Base-by-base conservation (phyloP, 1,284 basidiomycete genomes). In the Tylopilus orsonianus region DNA sequence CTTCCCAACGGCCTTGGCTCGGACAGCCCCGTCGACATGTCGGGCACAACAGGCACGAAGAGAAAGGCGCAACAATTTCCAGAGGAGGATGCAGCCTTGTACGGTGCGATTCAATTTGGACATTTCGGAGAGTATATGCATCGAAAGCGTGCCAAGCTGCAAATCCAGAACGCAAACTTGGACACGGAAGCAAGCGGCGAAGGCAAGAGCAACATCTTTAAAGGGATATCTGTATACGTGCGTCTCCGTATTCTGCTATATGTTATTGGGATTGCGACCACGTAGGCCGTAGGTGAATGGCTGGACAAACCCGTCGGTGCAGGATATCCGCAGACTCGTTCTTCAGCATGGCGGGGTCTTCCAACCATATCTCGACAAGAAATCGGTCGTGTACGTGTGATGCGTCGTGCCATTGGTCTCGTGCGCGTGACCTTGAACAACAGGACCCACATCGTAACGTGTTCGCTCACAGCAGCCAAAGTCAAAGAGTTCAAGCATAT, bases 401-500 rank as follows among this genome's bases (percentile, higher is more conserved):
- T 16, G 41, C 19, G 27, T 42, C 26, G 44, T 51, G 24, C 35
- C 32, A 14, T 26, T 3, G 16, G 18, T 12, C 14, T 26, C 14
- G 48, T 52, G 13, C 8, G 27, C 7, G 55, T 48, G 49, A 38
- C 47, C 6, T 23, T 48, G 30, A 36, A 6, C n/a, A 22, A 34
- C 55, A 90, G 88, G 33, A 94, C 92, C 0, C 93, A 95, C 64
- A 86, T 98, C 56, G 76, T 99, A 47, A 95, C 96, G 1, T 89
- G 86, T 49, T 87, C 90, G 19, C 77, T 99, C 27, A 97, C 96
- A 0, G 85, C 93, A 0, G 84, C 85, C 44, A 98, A 98, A 69
- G 78, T 92, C 40, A 79, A 81, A 39, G 93, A 97, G 58, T 97
- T 95, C 67, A 80, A 87, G 61, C 70, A 85, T 44, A 89, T 96